These are phyloP conservation scores for Lizanozyma gosingica DNA, from an alignment of 1,139 yeast species.

Conservation along the genomic window DNA sequence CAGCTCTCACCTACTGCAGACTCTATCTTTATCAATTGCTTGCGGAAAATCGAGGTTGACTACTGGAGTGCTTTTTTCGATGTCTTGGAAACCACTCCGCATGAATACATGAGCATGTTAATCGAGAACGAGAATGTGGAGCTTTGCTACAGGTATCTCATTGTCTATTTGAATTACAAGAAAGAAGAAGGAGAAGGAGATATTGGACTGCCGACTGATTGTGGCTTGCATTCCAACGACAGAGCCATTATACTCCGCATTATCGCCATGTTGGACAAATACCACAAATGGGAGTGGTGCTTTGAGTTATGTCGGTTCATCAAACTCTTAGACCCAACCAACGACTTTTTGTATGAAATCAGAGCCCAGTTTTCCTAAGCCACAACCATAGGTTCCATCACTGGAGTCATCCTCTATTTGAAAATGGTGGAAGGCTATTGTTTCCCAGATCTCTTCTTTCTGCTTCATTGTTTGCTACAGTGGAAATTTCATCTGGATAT, in stretches of 20 bases:
- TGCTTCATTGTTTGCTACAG: too few species aligned
- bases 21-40: conserved; percentile 30
- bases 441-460: too few species aligned
- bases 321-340: conserved; percentile 33
- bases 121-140: conserved; percentile 27
- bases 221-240: conserved; percentile 23
- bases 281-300: conserved; percentile 36
- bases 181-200: conserved; percentile 12
- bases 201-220: too few species aligned
- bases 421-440: too few species aligned
- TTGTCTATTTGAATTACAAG: conserved; percentile 33
- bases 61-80: conserved; percentile 33
- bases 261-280: conserved; percentile 23
- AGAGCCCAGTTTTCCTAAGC: too few species aligned
- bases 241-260: conserved; percentile 25
- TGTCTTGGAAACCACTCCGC: conserved; percentile 27
- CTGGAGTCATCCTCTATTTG: too few species aligned
- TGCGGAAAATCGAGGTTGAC: conserved; percentile 34
- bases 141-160: conserved; percentile 34
- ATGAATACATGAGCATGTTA: conserved; percentile 29
- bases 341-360: conserved; percentile 15
- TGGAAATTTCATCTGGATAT: too few species aligned
- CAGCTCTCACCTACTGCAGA: conserved; percentile 20
- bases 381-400: too few species aligned
- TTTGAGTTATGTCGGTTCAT: conserved; percentile 38